Evolutionary conservation across 148 eudicot species (phyloP).

Genomic region (Vaccinium darrowii): DNA sequence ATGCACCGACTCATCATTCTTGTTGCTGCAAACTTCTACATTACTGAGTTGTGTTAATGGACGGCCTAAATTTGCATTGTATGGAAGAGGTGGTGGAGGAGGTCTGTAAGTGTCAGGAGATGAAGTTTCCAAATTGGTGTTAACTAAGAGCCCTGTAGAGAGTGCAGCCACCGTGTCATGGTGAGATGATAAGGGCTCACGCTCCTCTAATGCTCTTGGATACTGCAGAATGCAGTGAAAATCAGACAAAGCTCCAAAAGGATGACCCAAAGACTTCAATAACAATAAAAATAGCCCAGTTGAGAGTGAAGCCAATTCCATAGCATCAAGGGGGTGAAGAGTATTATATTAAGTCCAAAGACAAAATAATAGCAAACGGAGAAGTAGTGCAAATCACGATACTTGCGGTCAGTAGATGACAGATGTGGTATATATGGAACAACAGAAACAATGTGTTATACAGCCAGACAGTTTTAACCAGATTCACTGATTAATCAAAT

Average conservation of each 20-base stretch:
- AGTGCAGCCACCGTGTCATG: constrained; percentile 40
- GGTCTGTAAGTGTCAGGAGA: constrained; percentile 66
- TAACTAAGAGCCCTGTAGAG: constrained; percentile 65
- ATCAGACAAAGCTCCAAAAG: neutral
- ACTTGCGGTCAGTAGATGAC: neutral
- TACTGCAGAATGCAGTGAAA: constrained; percentile 41
- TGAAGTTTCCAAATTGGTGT: constrained; percentile 81
- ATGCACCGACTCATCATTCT: constrained; percentile 35
- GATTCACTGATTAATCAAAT: neutral
- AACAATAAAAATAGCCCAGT: constrained; percentile 3
- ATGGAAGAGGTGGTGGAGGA: constrained; percentile 82
- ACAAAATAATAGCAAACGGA: neutral
- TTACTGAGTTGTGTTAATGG: constrained; percentile 41
- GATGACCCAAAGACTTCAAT: neutral
- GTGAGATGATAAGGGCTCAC: constrained; percentile 58
- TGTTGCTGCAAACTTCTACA: constrained; percentile 32
- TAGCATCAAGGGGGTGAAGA: neutral
- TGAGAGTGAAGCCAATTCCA: neutral
- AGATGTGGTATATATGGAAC: neutral
- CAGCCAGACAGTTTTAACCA: neutral
- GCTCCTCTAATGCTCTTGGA: constrained; percentile 72
- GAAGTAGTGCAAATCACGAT: neutral
- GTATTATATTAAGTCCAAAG: neutral
- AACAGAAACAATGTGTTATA: neutral
- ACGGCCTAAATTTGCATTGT: constrained; percentile 42